Evolutionary conservation across 306 rosid species (phyloP), one percentile per base, ranked within the genome.

Genomic region (Rosa rugosa): DNA sequence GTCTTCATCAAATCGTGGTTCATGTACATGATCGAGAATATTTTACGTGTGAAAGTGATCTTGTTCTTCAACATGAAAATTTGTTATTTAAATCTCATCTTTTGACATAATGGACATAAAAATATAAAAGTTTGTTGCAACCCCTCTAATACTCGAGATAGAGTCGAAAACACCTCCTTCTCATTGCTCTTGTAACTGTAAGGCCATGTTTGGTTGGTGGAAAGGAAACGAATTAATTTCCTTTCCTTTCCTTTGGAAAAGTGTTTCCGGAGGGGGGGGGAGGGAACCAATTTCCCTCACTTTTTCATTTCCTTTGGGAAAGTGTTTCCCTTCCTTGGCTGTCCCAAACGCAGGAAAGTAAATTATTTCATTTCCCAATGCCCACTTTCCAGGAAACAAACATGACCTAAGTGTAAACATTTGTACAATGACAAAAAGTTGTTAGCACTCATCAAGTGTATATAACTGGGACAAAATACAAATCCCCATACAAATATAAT

Each of bases 361-460:
- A n/a, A n/a, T n/a, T n/a, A n/a, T n/a, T n/a, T n/a, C n/a, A n/a
- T n/a, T n/a, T n/a, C n/a, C n/a, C n/a, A n/a, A n/a, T n/a, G n/a
- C n/a, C n/a, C n/a, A n/a, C n/a, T n/a, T n/a, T n/a, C n/a, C n/a
- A n/a, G n/a, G n/a, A n/a, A n/a, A n/a, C n/a, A n/a, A n/a, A n/a
- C n/a, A n/a, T n/a, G n/a, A n/a, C n/a, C n/a, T n/a, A 10, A 25
- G 20, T 65, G 46, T 65, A 0, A 7, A 36, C 23, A 38, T 65
- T 36, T 65, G 70, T 66, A 18, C 71, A 66, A 36, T 17, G 46
- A 66, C 71, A 66, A 38, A 62, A 65, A 18, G 41, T 64, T 64
- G 69, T 5, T 14, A 13, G 42, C 20, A 12, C 69, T 36, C 41
- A 27, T 36, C 41, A 27, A 10, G 36, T 0, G 40, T 62, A 12